Conservation (phyloP, 805 yeast species). For the Saturnispora quitensis region DNA sequence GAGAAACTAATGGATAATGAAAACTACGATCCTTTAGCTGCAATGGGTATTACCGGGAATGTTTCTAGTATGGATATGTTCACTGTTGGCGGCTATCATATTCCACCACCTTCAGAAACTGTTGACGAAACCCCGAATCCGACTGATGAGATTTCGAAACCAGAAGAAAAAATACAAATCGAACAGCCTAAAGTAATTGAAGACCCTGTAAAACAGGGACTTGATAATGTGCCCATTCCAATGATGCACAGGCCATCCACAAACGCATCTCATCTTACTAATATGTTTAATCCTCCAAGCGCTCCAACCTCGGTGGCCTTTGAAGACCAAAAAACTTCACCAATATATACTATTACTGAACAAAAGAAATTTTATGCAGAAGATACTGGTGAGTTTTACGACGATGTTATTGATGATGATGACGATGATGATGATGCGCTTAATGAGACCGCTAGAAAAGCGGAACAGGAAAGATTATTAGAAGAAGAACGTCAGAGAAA, state of each 20-base stretch:
- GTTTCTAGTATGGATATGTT: slow-evolving; percentile 21
- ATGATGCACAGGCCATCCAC: slow-evolving; percentile 2
- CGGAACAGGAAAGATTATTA: slow-evolving; percentile 25
- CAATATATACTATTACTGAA: slow-evolving; percentile 20
- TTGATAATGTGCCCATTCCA: background rate
- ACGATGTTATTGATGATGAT: slow-evolving; percentile 25
- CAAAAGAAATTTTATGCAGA: slow-evolving; percentile 23
- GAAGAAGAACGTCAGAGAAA: slow-evolving; percentile 24
- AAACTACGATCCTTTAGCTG: slow-evolving; percentile 4
- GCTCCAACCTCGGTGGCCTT: background rate
- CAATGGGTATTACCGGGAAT: slow-evolving; percentile 11
- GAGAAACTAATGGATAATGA: background rate
- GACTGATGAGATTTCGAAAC: background rate
- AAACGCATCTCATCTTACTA: slow-evolving; percentile 13
- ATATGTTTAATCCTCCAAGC: slow-evolving; percentile 24
- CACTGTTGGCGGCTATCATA: slow-evolving; percentile 26
- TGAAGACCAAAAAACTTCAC: slow-evolving; percentile 6
- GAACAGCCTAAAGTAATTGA: background rate
- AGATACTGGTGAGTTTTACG: slow-evolving; percentile 25
- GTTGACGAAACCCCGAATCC: background rate
- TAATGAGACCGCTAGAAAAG: slow-evolving; percentile 29
- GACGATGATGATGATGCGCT: slow-evolving; percentile 37
- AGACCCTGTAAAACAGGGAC: background rate
- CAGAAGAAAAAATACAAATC: background rate
- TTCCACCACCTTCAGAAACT: slow-evolving; percentile 13